Percentiles rank a stretch among this genome's conserved stretches.
phyloP scores from a whole-genome alignment of 148 eudicot species.

The Rhododendron ferrugineum region DNA sequence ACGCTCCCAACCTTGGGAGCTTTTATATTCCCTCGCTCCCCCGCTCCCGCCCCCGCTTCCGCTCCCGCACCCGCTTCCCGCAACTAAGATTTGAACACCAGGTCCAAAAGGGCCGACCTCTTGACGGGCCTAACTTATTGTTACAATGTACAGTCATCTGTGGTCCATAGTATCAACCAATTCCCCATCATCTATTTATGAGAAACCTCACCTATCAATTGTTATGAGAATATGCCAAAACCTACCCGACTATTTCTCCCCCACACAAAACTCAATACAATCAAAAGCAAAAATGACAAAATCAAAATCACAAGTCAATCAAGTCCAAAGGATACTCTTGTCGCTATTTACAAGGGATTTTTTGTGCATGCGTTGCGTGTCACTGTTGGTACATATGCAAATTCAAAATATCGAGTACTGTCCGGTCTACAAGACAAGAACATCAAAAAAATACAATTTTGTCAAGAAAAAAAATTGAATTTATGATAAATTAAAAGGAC shows the following conservation, averaged over 20 bases:
- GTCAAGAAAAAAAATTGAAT: neutral
- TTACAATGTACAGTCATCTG: neutral
- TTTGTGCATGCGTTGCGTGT: neutral
- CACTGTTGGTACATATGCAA: neutral
- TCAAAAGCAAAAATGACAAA: neutral
- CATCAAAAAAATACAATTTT: no score
- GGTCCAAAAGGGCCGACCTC: neutral
- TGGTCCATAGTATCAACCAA: neutral
- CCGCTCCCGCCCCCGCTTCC: no score
- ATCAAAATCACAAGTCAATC: neutral
- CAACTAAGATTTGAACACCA: neutral
- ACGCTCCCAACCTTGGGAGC: no score
- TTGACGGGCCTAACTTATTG: neutral
- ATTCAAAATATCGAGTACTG: neutral
- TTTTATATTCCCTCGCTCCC: no score
- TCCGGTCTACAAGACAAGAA: neutral
- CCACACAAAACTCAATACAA: neutral
- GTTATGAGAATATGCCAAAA: neutral
- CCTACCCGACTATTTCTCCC: neutral
- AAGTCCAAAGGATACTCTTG: neutral
- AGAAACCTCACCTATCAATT: neutral
- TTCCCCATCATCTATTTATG: neutral
- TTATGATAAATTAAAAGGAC: neutral
- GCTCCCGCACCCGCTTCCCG: no score
- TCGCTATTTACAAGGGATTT: neutral